These are phyloP conservation scores for Climacium dendroides DNA, from an alignment of 225 moss, liverwort and hornwort species.

Conservation along the genomic window DNA sequence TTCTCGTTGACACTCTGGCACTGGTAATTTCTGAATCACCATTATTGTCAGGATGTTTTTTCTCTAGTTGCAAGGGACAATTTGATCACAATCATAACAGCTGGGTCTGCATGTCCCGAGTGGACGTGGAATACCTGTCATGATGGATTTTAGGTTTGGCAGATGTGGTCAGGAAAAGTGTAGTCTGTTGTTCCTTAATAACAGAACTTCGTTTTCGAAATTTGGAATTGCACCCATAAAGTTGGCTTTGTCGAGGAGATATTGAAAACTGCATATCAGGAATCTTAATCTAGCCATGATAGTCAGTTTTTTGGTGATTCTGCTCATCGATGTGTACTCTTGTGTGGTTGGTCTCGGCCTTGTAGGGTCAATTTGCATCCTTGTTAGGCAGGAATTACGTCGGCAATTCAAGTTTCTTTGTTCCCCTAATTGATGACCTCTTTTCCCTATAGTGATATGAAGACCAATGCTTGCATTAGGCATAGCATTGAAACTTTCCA, in stretches of 20 bases:
- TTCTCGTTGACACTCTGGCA: constrained; percentile 91
- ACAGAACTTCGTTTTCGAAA: background rate
- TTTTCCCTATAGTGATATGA: background rate
- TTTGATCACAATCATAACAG: background rate
- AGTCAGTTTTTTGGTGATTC: background rate
- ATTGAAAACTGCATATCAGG: background rate
- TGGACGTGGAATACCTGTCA: background rate
- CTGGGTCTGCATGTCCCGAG: background rate
- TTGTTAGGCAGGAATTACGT: background rate
- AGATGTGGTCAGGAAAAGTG: background rate
- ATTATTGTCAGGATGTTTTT: background rate
- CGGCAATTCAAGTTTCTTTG: background rate
- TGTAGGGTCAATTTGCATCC: background rate
- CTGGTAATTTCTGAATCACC: constrained; percentile 36
- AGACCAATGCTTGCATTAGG: background rate
- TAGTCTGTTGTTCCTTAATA: background rate
- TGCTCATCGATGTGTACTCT: background rate
- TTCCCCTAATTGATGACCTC: background rate
- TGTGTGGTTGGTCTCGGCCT: background rate
- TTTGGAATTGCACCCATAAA: background rate
- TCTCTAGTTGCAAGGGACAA: background rate
- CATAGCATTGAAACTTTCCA: background rate
- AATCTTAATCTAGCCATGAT: background rate
- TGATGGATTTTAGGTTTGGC: background rate
- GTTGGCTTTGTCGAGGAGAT: background rate